A percentile compares a stretch with the other conserved stretches of the same genome.
phyloP scores from a whole-genome alignment of 371 early-diverging fungal genomes.

The Chytridiales sp. region DNA sequence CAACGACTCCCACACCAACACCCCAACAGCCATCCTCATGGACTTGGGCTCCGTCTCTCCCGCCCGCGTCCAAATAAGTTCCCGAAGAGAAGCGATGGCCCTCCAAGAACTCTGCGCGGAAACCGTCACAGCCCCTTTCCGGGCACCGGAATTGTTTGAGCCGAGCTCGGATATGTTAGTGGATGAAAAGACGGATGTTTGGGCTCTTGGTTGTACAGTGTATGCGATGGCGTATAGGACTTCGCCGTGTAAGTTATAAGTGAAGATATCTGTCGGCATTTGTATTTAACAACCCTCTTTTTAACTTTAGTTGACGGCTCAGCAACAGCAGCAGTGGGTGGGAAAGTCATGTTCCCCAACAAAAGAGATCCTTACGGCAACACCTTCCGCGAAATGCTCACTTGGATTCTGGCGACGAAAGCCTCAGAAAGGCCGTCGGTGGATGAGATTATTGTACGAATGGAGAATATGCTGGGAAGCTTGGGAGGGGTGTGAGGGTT shows the following conservation, averaged over 20 bases:
- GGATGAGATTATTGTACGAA: conserved; percentile 20
- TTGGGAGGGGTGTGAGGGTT: conserved; percentile 10
- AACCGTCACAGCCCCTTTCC: conserved; percentile 51
- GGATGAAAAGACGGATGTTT: conserved; percentile 41
- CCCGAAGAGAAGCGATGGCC: conserved; percentile 43
- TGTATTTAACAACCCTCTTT: no score
- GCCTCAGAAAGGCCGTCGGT: conserved; percentile 25
- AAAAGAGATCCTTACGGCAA: conserved; percentile 32
- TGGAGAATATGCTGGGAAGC: conserved; percentile 19
- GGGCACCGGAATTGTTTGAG: conserved; percentile 54
- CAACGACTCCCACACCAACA: conserved; percentile 7
- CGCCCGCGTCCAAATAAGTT: conserved; percentile 35
- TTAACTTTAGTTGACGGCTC: conserved; percentile 36
- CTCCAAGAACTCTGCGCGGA: conserved; percentile 50
- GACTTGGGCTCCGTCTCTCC: conserved; percentile 51
- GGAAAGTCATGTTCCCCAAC: conserved; percentile 31
- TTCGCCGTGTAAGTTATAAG: conserved; percentile 42
- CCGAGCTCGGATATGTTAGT: conserved; percentile 34
- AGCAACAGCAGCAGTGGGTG: conserved; percentile 30
- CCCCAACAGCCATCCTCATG: conserved; percentile 40
- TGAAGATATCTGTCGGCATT: no score
- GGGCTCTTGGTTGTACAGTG: conserved; percentile 51
- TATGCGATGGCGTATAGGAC: conserved; percentile 45
- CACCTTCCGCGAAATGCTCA: conserved; percentile 35
- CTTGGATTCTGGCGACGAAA: conserved; percentile 26